phyloP scores from a whole-genome alignment of 2,329 filamentous ascomycete species.

The Fusarium mangiferae region DNA sequence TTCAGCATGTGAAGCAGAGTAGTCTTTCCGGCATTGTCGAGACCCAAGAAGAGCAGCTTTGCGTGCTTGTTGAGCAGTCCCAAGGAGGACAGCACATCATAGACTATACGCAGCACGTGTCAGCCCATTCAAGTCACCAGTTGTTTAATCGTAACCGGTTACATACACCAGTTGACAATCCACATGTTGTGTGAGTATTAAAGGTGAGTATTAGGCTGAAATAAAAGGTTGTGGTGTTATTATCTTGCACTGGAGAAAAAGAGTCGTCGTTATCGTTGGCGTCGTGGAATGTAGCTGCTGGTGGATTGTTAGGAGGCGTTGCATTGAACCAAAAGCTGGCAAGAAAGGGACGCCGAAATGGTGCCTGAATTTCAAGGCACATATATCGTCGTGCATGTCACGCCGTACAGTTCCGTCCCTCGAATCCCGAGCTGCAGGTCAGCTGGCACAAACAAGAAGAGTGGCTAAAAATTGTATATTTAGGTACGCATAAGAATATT shows the following conservation, averaged over 20 bases:
- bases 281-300: slow-evolving; percentile 36
- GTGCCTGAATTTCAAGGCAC: slow-evolving; percentile 43
- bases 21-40: slow-evolving; percentile 95
- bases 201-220: slow-evolving; percentile 31
- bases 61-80: slow-evolving; percentile 95
- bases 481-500: background rate
- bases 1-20: slow-evolving; percentile 96
- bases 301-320: slow-evolving; percentile 36
- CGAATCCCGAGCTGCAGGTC: slow-evolving; percentile 19
- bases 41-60: slow-evolving; percentile 91
- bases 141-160: slow-evolving; percentile 17
- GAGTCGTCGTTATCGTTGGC: slow-evolving; percentile 41
- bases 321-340: slow-evolving; percentile 45
- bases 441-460: slow-evolving; percentile 15
- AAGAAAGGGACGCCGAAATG: slow-evolving; percentile 39
- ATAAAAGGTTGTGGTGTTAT: slow-evolving; percentile 26
- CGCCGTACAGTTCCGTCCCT: slow-evolving; percentile 14
- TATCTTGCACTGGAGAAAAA: slow-evolving; percentile 19
- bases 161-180: slow-evolving; percentile 95
- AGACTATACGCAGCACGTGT: slow-evolving; percentile 65
- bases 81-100: slow-evolving; percentile 87
- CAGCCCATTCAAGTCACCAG: slow-evolving; percentile 41
- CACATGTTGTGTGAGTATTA: slow-evolving; percentile 72
- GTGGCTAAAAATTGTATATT: background rate
- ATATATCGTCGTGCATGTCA: slow-evolving; percentile 34